Conservation (phyloP, 768 basidiomycete genomes). For the Favolaschia claudopus region DNA sequence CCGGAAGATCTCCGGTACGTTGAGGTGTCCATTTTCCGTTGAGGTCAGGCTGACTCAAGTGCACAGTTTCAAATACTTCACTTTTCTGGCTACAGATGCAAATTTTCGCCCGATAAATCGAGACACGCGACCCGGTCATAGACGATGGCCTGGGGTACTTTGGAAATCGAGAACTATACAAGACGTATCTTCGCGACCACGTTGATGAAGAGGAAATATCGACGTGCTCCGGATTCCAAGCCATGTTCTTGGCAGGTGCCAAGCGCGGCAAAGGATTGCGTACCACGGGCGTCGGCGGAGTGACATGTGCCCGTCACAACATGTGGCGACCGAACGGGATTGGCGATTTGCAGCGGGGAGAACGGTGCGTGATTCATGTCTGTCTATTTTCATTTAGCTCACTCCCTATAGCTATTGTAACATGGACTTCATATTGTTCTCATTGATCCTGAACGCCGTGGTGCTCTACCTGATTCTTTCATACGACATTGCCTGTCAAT, state of each 20-base stretch:
- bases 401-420: slow-evolving; percentile 24
- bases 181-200: not conserved
- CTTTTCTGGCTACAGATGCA: not conserved
- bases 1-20: not conserved
- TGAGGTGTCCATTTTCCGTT: too few species aligned
- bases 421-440: slow-evolving; percentile 27
- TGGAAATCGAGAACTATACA: not conserved
- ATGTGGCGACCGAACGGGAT: too few species aligned
- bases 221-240: slow-evolving; percentile 9
- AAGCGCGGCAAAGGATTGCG: slow-evolving; percentile 13
- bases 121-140: not conserved
- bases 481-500: slow-evolving; percentile 21
- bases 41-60: too few species aligned
- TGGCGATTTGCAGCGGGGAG: slow-evolving; percentile 29
- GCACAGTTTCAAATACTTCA: not conserved
- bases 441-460: not conserved
- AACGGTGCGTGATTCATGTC: slow-evolving; percentile 26
- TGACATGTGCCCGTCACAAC: slow-evolving; percentile 17
- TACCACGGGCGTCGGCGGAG: slow-evolving; percentile 7
- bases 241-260: not conserved
- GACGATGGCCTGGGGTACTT: not conserved
- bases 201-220: slow-evolving; percentile 10
- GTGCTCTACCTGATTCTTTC: slow-evolving; percentile 24
- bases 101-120: not conserved
- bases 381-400: too few species aligned